Evolutionary conservation across 148 eudicot genomes (phyloP).

Genomic region (Persicaria tinctoria): DNA sequence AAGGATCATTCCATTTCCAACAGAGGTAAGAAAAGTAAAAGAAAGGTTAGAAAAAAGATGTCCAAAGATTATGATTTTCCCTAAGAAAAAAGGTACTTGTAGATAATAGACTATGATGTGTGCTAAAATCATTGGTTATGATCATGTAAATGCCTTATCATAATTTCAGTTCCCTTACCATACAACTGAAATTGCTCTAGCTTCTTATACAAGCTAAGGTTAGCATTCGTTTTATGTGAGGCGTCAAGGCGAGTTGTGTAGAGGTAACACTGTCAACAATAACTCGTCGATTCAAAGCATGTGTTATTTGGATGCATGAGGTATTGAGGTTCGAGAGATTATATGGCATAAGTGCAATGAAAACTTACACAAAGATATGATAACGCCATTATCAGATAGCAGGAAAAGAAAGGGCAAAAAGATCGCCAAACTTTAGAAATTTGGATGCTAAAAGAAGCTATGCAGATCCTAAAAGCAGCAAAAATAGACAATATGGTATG

Average conservation of each 20-base stretch:
- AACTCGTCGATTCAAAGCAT: no score
- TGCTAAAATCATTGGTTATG: background rate
- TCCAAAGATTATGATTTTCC: background rate
- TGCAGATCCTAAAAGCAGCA: constrained; percentile 7
- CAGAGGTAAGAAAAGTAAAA: background rate
- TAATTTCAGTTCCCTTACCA: no score
- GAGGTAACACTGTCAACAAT: no score
- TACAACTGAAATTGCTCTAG: no score
- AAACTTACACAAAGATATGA: background rate
- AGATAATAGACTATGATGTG: background rate
- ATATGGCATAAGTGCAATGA: no score
- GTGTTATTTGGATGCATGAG: no score
- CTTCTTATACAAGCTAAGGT: no score
- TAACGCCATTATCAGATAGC: constrained; percentile 19
- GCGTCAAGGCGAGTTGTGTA: no score
- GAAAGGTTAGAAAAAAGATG: background rate
- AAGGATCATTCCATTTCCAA: background rate
- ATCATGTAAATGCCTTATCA: background rate
- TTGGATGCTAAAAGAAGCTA: constrained; percentile 18
- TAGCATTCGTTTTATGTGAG: no score
- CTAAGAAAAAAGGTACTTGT: background rate
- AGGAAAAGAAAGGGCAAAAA: constrained; percentile 14
- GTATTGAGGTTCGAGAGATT: no score
- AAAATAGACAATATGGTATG: background rate
- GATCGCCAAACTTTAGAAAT: constrained; percentile 22